Evolutionary conservation across 1,284 basidiomycete species (phyloP).

Genomic region (Microbotryum violaceum): DNA sequence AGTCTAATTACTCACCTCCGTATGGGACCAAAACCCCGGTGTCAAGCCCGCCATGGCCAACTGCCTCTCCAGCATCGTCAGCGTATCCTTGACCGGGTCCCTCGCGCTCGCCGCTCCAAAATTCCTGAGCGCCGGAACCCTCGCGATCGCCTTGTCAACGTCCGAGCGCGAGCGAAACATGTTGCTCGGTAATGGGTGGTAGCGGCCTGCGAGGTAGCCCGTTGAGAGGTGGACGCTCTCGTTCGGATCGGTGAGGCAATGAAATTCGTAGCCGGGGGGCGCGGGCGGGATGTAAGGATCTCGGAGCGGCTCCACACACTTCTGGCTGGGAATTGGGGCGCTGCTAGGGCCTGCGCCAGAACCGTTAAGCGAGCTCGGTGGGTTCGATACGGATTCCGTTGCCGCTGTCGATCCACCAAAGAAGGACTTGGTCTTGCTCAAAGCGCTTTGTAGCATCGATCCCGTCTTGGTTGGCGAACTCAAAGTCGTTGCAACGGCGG

Average conservation of each 20-base stretch:
- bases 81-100: neutral
- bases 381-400: neutral
- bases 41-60: slow-evolving; percentile 16
- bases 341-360: neutral
- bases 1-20: slow-evolving; percentile 2
- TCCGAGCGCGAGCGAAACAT: neutral
- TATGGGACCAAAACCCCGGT: slow-evolving; percentile 5
- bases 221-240: neutral
- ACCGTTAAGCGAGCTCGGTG: neutral
- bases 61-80: slow-evolving; percentile 1
- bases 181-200: slow-evolving; percentile 16
- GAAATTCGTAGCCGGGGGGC: slow-evolving; percentile 16
- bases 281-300: slow-evolving; percentile 8
- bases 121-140: neutral
- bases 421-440: slow-evolving; percentile 12
- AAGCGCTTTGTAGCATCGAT: neutral
- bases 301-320: neutral
- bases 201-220: slow-evolving; percentile 24
- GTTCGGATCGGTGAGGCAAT: neutral
- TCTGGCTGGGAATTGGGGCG: neutral
- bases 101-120: neutral
- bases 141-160: neutral
- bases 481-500: neutral
- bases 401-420: neutral
- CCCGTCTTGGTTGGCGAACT: neutral